Evolutionary conservation across 169 alveolate species (phyloP).

Genomic region (Plasmodium fragile): DNA sequence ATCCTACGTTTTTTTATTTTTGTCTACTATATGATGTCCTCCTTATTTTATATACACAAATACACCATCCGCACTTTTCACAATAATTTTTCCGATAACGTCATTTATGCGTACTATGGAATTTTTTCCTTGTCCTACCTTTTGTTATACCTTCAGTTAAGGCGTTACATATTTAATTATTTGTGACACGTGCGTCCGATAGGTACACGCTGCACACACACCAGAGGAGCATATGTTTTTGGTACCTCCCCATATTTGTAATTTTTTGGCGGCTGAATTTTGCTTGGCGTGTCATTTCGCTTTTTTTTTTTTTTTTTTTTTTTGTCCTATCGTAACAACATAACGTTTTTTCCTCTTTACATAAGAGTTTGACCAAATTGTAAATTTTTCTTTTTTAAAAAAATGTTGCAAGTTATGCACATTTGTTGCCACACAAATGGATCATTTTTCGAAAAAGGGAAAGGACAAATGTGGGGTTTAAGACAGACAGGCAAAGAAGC

Average conservation of each 20-base stretch:
- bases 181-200: background rate
- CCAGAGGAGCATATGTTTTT: background rate
- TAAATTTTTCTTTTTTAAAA: background rate
- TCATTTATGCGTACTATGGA: slow-evolving; percentile 15
- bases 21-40: slow-evolving; percentile 28
- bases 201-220: background rate
- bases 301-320: background rate
- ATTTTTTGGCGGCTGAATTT: background rate
- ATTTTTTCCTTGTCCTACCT: slow-evolving; percentile 40
- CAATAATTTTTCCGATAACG: slow-evolving; percentile 33
- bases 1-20: slow-evolving; percentile 24
- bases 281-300: background rate
- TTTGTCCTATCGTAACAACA: background rate
- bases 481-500: background rate
- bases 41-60: slow-evolving; percentile 58
- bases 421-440: background rate
- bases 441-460: background rate
- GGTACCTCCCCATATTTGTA: background rate
- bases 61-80: slow-evolving; percentile 21
- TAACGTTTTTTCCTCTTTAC: background rate
- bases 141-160: slow-evolving; percentile 23
- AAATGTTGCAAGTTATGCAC: background rate
- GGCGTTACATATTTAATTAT: slow-evolving; percentile 29
- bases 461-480: background rate
- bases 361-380: background rate